Base-by-base conservation (phyloP, 1,284 basidiomycete genomes). In the Ustilago curta region DNA sequence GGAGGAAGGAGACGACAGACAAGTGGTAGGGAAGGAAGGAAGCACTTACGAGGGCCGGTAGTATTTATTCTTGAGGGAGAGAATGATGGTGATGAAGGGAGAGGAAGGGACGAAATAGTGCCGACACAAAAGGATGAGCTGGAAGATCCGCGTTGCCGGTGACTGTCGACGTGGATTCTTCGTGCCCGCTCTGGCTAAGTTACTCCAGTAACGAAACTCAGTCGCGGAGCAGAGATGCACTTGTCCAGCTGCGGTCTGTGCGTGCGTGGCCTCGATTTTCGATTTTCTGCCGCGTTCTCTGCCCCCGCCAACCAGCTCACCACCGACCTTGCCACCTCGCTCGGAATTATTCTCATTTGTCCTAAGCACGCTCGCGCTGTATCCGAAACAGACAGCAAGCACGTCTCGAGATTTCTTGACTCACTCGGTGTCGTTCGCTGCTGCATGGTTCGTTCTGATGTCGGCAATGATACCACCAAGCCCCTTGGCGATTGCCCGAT, bases 61-160 rank as follows among this genome's bases (percentile, higher is more conserved):
- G 60, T 70, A 63, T 70, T 59, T 70, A 70, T 70, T 37, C 67
- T 64, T 60, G 68, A 70, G 47, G 67, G 43, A 25, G 44, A 43
- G 60, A 53, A 49, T 69, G 62, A 70, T 70, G 68, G 53, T 53
- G 54, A 40, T 43, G 47, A 44, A 32, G 37, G 35, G 48, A 60
- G 47, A 42, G 39, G 44, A 23, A 21, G 51, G 51, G 37, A 44
- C 37, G 35, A 45, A 43, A 16, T 23, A 23, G 47, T 49, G 35
- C 27, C 37, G 43, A 39, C 44, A 47, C 45, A 37, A 12, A 14
- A 16, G 25, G 69, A 59, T 71, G 69, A 65, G 69, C 63, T 71
- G 69, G 69, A 71, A 71, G 69, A 29, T 66, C 58, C 56, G 51
- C 57, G 47, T 58, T 43, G 51, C 51, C 44, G 51, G 42, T 27